Evolutionary conservation across 2,329 filamentous ascomycete species (phyloP).

Genomic region (Aphanoascus verrucosus): DNA sequence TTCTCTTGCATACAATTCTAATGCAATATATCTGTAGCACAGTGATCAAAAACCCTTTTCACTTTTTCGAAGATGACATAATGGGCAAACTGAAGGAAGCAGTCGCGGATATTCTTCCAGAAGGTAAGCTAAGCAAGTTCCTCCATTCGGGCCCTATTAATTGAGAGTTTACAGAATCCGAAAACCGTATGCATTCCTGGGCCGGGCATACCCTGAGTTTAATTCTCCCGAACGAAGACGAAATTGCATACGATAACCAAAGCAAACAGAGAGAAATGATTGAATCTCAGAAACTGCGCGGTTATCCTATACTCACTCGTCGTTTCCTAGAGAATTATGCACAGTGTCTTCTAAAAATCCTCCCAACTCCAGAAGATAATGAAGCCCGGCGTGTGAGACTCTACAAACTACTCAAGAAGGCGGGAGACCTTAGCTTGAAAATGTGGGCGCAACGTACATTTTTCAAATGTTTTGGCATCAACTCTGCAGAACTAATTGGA

Average conservation of each 20-base stretch:
- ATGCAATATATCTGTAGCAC: conserved; percentile 1
- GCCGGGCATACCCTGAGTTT: background rate
- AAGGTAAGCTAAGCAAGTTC: background rate
- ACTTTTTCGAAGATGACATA: background rate
- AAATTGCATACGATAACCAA: too few species aligned
- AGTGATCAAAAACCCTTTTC: conserved; percentile 6
- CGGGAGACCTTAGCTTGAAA: background rate
- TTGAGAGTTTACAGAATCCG: background rate
- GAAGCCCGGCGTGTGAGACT: background rate
- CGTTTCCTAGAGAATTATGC: background rate
- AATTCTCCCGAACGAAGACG: too few species aligned
- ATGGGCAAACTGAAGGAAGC: background rate
- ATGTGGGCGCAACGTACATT: background rate
- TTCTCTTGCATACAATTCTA: conserved; percentile 3
- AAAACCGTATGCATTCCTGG: background rate
- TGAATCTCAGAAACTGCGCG: too few species aligned
- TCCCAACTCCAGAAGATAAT: too few species aligned
- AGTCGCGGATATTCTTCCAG: background rate
- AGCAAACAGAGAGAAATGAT: too few species aligned
- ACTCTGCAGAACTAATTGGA: background rate
- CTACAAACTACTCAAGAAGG: background rate
- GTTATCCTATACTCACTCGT: too few species aligned
- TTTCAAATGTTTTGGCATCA: background rate
- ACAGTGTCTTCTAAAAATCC: background rate
- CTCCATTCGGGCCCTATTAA: too few species aligned